phyloP scores from a whole-genome alignment of 257 asterid genomes.

The Nicotiana sylvestris region DNA sequence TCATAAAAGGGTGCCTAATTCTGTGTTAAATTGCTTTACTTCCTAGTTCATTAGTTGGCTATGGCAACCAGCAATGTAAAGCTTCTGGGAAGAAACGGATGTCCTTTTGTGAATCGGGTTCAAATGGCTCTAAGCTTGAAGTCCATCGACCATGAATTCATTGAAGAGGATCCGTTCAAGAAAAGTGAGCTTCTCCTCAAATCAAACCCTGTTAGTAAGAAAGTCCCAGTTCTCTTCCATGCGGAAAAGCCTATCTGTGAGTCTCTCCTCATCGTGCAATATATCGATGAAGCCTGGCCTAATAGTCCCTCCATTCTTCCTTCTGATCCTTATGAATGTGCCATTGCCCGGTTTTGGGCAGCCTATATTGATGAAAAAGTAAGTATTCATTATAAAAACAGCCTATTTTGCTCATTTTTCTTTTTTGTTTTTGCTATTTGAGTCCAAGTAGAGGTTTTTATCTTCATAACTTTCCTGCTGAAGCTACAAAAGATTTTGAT shows the following conservation, averaged over 20 bases:
- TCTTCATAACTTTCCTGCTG: not conserved
- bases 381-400: not conserved
- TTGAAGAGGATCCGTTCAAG: conserved; percentile 14
- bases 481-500: not conserved
- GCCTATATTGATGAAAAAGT: conserved; percentile 49
- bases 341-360: conserved; percentile 55
- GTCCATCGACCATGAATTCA: conserved; percentile 39
- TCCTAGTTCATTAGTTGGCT: not conserved
- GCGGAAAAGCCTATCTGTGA: conserved; percentile 36
- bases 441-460: not conserved
- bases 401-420: not conserved
- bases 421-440: not conserved
- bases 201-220: conserved; percentile 47
- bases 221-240: conserved; percentile 50
- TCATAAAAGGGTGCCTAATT: not conserved
- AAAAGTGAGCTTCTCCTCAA: conserved; percentile 41
- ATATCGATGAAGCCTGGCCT: conserved; percentile 38
- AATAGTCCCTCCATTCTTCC: conserved; percentile 35
- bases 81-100: conserved; percentile 31
- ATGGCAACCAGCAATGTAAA: conserved; percentile 38
- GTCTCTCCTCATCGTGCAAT: conserved; percentile 44
- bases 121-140: conserved; percentile 45
- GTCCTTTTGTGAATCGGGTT: conserved; percentile 44
- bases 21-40: not conserved
- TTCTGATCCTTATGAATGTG: conserved; percentile 36